These are phyloP conservation scores for Aquilaria agallochum DNA, from an alignment of 441 rosid genomes.

Conservation along the genomic window DNA sequence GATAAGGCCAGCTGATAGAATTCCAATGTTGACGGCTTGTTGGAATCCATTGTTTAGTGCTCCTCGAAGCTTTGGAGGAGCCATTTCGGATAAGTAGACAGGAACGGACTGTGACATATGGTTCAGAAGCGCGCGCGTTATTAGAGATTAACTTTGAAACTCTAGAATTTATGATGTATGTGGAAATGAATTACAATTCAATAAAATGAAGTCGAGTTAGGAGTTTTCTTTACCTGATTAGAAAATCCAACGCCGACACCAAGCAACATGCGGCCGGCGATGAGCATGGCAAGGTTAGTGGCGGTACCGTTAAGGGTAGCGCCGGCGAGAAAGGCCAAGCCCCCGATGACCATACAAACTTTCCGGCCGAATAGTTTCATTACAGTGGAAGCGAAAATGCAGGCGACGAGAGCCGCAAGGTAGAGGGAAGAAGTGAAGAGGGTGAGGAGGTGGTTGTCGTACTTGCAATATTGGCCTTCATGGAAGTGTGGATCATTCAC, in stretches of 20 bases:
- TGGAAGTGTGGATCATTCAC: constrained; percentile 11
- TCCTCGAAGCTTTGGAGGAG: constrained; percentile 38
- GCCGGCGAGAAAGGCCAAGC: constrained; percentile 32
- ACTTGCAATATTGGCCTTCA: constrained; percentile 50
- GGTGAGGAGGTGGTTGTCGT: constrained; percentile 36
- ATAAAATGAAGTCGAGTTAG: too few relatives aligned
- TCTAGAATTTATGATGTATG: too few relatives aligned
- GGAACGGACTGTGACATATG: constrained; percentile 36
- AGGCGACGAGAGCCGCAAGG: constrained; percentile 40
- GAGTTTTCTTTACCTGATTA: constrained; percentile 22
- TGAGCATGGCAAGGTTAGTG: constrained; percentile 31
- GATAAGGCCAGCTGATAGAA: constrained; percentile 33
- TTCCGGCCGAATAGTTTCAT: constrained; percentile 34
- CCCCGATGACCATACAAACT: constrained; percentile 35
- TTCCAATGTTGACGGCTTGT: constrained; percentile 41
- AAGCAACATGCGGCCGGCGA: constrained; percentile 42
- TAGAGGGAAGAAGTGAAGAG: constrained; percentile 45
- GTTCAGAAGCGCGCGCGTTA: not conserved
- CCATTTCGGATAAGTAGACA: constrained; percentile 46
- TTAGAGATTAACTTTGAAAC: too few relatives aligned
- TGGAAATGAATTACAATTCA: too few relatives aligned
- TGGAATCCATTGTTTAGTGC: constrained; percentile 53
- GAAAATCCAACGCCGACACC: constrained; percentile 45
- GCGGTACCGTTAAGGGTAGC: constrained; percentile 37
- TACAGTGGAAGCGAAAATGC: constrained; percentile 34